phyloP scores from a whole-genome alignment of 495 filamentous ascomycete genomes.

The Aspergillus funiculosus region DNA sequence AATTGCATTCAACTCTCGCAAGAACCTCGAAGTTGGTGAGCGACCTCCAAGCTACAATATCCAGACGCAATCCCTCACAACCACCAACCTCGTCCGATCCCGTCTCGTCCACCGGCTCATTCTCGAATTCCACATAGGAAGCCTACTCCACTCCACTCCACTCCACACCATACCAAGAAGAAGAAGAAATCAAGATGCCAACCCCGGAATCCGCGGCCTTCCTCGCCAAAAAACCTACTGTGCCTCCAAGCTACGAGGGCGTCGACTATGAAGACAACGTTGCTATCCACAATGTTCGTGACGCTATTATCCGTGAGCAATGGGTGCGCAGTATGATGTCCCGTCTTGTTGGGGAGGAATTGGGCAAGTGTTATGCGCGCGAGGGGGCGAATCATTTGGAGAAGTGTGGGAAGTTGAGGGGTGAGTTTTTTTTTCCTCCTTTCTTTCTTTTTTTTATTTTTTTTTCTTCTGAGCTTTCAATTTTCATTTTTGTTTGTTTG shows the following conservation, averaged over 20 bases:
- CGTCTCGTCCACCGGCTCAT: neutral
- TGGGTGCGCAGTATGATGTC: slow-evolving; percentile 99
- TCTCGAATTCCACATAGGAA: neutral
- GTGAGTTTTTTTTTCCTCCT: slow-evolving; percentile 41
- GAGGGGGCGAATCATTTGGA: slow-evolving; percentile 97
- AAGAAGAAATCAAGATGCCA: slow-evolving; percentile 46
- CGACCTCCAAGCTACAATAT: slow-evolving; percentile 6
- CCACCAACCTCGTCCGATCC: no score
- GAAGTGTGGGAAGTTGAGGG: slow-evolving; percentile 89
- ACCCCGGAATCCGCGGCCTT: slow-evolving; percentile 90
- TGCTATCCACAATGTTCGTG: slow-evolving; percentile 86
- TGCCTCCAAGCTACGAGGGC: slow-evolving; percentile 90
- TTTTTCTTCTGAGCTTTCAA: neutral
- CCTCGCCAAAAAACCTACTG: slow-evolving; percentile 89
- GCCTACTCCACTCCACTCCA: neutral
- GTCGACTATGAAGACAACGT: slow-evolving; percentile 94
- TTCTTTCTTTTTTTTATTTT: slow-evolving; percentile 1
- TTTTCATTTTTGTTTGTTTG: neutral
- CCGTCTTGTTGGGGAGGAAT: slow-evolving; percentile 82
- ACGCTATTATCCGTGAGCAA: slow-evolving; percentile 90
- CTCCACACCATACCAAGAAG: neutral
- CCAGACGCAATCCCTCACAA: neutral
- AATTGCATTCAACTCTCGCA: slow-evolving; percentile 20
- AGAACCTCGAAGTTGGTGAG: slow-evolving; percentile 1
- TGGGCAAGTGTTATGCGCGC: slow-evolving; percentile 89